phyloP scores from a whole-genome alignment of 1,284 basidiomycete genomes.

The Singerocomus inundabilis region DNA sequence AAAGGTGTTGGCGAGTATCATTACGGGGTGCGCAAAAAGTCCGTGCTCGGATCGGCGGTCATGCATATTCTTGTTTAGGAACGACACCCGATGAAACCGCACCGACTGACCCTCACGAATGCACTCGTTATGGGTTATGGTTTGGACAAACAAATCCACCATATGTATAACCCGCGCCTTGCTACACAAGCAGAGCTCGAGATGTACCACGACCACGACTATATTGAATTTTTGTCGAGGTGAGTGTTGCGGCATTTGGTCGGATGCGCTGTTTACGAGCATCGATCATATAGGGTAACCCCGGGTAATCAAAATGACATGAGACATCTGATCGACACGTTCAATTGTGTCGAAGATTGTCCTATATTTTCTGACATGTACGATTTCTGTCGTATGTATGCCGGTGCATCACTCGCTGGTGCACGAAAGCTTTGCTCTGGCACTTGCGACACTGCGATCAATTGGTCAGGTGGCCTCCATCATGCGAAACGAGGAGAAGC shows the following conservation, averaged over 20 bases:
- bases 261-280: conserved; percentile 1
- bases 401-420: conserved; percentile 88
- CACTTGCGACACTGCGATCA: conserved; percentile 95
- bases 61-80: conserved; percentile 53
- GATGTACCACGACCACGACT: conserved; percentile 91
- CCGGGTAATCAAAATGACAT: conserved; percentile 76
- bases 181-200: conserved; percentile 91
- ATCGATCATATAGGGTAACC: conserved; percentile 58
- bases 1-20: conserved; percentile 94
- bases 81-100: conserved; percentile 98
- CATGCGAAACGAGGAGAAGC: conserved; percentile 99
- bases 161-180: conserved; percentile 84
- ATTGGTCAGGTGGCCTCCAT: conserved; percentile 98
- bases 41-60: not conserved
- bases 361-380: conserved; percentile 93
- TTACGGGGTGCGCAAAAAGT: conserved; percentile 71
- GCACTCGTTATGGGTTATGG: conserved; percentile 96
- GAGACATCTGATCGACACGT: conserved; percentile 73
- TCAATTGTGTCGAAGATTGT: conserved; percentile 93
- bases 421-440: conserved; percentile 84
- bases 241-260: conserved; percentile 34
- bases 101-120: conserved; percentile 92
- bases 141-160: conserved; percentile 91
- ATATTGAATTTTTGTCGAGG: conserved; percentile 93
- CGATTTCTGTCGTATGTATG: conserved; percentile 89